Base-by-base conservation (phyloP, 306 rosid genomes). In the Lupinus albus region DNA sequence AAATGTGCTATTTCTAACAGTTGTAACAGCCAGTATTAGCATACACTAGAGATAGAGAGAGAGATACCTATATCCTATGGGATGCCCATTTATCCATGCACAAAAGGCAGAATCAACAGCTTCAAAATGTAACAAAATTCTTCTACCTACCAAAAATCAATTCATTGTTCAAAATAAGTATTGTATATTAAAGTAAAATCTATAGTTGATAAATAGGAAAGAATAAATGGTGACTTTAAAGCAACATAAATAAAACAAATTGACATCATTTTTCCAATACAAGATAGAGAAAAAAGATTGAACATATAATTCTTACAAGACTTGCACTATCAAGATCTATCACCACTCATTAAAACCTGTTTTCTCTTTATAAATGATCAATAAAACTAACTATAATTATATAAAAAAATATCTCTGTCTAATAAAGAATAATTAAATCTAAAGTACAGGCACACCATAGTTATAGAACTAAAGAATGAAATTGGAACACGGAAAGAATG, bases 101-200 rank as follows among this genome's bases (percentile, higher is more conserved):
- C 87, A 93, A 75, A 93, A 93, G 21, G 97, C 97, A 57, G 97
- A 93, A 83, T 93, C 98, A 74, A 93, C 98, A 51, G 86, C 98
- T 89, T 93, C 94, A 64, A 93, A 93, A 74, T 93, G 98, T 80
- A 93, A 76, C 81, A 89, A 77, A 73, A 93, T 85, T 70, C 98
- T 88, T 70, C 96, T 87, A 77, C 97, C 97, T 93, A 84, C 72
- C 71, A 82, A 70, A 76, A 53, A 42, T 32, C 17, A 73, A 82
- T 11, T 16, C 66, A 70, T 71, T 67, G 49, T 46, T 70, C 42
- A 32, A 42, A 38, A 47, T 18, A 44, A 18, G 33, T 17, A 67
- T 7, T 54, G 50, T 7, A 50, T 7, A n/a, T 51, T 14, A 62
- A 72, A 20, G 7, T 47, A 63, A 21, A 60, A 51, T 35, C 12